Evolutionary conservation across 1,284 basidiomycete genomes (phyloP), one percentile per base, ranked within the genome.

Genomic region (Takashimella tepidaria): DNA sequence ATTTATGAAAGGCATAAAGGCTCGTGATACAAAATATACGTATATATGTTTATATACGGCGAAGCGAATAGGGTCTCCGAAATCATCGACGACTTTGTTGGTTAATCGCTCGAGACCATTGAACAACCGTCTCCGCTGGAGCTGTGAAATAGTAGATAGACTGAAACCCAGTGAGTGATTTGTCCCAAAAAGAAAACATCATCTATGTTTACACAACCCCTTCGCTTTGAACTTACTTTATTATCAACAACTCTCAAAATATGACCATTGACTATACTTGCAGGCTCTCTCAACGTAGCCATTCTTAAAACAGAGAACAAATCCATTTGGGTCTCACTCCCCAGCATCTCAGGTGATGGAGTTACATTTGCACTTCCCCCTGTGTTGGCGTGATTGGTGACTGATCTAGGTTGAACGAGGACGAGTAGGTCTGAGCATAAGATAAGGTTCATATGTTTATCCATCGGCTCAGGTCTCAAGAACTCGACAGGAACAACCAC

Each of bases 141-240:
- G 87, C 88, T 68, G 89, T 87, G 66, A 97, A 90, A 75, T 97
- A 97, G 52, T 95, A 79, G 60, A 97, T 91, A 5, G 91, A 91
- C 76, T 74, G 54, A 54, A 90, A 80, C 42, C 88, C 85, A 48
- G 90, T 80, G 63, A 37, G 56, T 53, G 31, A 41, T 49, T 24
- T 46, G 19, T 37, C 40, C 55, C 43, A 26, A 42, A 56, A 63
- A 31, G 49, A 54, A 37, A 48, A 55, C 27, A 22, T 53, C 27
- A 24, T 26, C 51, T 11, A 27, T 37, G 31, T 37, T 16, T 8
- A 37, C 31, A n/a, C 21, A 20, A 19, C 51, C 42, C 61, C 48
- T 22, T 27, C 53, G 49, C 16, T 21, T n/a, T n/a, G n/a, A n/a
- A 59, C 60, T 59, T 46, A 67, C 64, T 61, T 63, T 68, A 58